Conservation (phyloP, 2,329 filamentous ascomycete species). For the Geosmithia morbida region DNA sequence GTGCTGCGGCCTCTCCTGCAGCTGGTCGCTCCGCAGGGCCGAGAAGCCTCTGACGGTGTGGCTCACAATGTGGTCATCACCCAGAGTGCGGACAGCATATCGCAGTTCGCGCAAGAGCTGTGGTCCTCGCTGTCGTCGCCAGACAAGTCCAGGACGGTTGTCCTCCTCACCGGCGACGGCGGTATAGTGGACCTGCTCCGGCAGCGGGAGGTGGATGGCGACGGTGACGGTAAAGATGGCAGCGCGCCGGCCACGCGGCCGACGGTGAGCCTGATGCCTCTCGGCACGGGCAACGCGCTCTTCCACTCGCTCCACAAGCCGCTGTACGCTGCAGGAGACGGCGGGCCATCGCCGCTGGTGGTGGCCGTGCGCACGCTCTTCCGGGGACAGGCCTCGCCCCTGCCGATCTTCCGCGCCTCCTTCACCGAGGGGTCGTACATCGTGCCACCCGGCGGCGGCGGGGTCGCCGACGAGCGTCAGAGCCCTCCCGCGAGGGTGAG, state of each 20-base stretch:
- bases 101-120: constrained; percentile 38
- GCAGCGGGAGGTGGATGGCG: constrained; percentile 31
- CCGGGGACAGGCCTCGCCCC: constrained; percentile 31
- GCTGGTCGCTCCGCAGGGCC: constrained; percentile 17
- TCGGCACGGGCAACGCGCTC: constrained; percentile 52
- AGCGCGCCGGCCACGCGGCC: constrained; percentile 9
- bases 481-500: too few relatives aligned
- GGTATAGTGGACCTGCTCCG: constrained; percentile 38
- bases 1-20: constrained; percentile 42
- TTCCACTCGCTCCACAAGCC: constrained; percentile 49
- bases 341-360: constrained; percentile 19
- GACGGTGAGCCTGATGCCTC: constrained; percentile 38
- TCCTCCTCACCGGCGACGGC: constrained; percentile 80
- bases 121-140: constrained; percentile 18
- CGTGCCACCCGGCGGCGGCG: constrained; percentile 20
- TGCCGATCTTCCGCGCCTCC: constrained; percentile 48
- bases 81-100: constrained; percentile 45
- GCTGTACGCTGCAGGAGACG: constrained; percentile 23
- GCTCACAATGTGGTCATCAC: constrained; percentile 41
- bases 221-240: constrained; percentile 7
- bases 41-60: too few relatives aligned
- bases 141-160: constrained; percentile 32
- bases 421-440: constrained; percentile 45
- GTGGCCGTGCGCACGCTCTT: constrained; percentile 44
- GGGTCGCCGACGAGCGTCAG: constrained; percentile 5